Evolutionary conservation across 306 rosid species (phyloP), one percentile per base, ranked within the genome.

Genomic region (Malus asiatica): DNA sequence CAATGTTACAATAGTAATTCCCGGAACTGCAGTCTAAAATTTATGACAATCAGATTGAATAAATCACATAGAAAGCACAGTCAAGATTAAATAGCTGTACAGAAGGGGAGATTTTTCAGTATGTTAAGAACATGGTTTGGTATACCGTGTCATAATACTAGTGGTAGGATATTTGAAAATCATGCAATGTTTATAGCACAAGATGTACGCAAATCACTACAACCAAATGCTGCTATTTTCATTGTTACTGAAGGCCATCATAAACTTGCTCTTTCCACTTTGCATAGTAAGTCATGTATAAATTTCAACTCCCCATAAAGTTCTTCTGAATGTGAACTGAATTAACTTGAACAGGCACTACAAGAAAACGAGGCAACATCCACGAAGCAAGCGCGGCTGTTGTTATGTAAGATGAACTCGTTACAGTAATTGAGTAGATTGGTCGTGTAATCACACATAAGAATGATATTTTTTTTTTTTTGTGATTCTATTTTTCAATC

Each of bases 101-200:
- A 16, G 55, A 18, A 51, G 3, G 20, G 2, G 3, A 7, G 42
- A 38, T 38, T 38, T 1, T 38, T 38, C 9, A 7, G 10, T 38
- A 38, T 0, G 42, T 38, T 2, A 2, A 0, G 0, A 38, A 38
- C 0, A 38, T 2, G 42, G 42, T 38, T 7, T 0, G 42, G 10
- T 38, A 38, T 38, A 38, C 42, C 0, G 2, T 7, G 9, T 38
- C 42, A 38, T 38, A 7, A 38, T 38, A 38, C 2, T 1, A 38
- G 9, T 2, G 9, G 42, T 38, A 38, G 0, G 42, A 38, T 1
- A 1, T 38, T 38, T 44, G 77, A 45, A 74, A 62, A 74, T 29
- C 11, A 30, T 66, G 51, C 29, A 20, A 44, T 9, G 29, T 35
- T 66, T 35, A 35, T 48, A 19, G 19, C 70, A 20, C 51, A 48